These are phyloP conservation scores for Cladosporium austrohemisphaericum DNA, from an alignment of 2,329 filamentous ascomycete species.

Conservation along the genomic window DNA sequence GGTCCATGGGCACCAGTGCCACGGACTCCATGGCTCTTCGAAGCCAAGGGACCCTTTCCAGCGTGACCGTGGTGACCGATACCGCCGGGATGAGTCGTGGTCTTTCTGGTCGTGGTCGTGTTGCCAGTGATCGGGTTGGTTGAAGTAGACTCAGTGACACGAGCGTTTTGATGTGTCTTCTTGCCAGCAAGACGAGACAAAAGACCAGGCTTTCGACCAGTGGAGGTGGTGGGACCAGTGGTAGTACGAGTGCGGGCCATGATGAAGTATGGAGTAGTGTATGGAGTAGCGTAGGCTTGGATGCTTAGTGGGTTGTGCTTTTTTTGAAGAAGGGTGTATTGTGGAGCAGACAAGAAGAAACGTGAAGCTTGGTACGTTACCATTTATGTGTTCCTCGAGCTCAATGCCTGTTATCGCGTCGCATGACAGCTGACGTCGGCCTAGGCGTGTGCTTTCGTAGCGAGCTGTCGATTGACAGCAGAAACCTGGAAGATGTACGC, in stretches of 20 bases:
- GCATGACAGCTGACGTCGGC: conserved; percentile 15
- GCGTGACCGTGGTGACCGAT: conserved; percentile 25
- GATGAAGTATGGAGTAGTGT: background rate
- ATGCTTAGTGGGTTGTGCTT: background rate
- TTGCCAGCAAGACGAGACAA: conserved; percentile 52
- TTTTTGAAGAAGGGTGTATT: background rate
- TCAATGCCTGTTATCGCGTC: background rate
- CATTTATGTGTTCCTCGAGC: conserved; percentile 4
- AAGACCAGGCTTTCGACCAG: conserved; percentile 49
- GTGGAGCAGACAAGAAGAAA: background rate
- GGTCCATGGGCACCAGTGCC: conserved; percentile 16
- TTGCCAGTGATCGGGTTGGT: conserved; percentile 39
- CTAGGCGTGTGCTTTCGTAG: conserved; percentile 4
- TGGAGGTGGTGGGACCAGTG: conserved; percentile 22
- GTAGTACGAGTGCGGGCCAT: conserved; percentile 23
- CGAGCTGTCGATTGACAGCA: background rate
- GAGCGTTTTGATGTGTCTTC: conserved; percentile 37
- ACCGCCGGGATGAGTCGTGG: conserved; percentile 29
- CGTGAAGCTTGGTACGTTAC: conserved; percentile 1
- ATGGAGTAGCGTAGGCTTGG: background rate
- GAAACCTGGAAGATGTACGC: conserved; percentile 15
- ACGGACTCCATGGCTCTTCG: conserved; percentile 20
- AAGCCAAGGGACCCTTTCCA: conserved; percentile 23
- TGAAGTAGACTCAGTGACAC: conserved; percentile 40
- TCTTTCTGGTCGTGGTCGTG: conserved; percentile 30